Percentiles rank a stretch among this genome's conserved stretches.
phyloP scores from a whole-genome alignment of 2,329 filamentous ascomycete genomes.

The Teratosphaeria pseudoeucalypti region DNA sequence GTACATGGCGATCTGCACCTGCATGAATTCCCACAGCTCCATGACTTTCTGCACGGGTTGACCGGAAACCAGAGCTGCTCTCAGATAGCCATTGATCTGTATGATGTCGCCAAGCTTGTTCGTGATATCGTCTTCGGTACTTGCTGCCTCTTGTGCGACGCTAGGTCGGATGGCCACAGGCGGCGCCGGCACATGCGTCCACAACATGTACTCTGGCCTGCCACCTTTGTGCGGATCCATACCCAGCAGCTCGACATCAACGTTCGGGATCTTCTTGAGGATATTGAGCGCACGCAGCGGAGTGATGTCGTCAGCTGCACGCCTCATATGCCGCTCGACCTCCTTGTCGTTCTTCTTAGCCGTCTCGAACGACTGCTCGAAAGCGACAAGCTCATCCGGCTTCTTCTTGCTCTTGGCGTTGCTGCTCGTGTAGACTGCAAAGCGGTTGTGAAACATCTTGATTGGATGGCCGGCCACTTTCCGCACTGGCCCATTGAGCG shows the following conservation, averaged over 20 bases:
- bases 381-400: conserved; percentile 70
- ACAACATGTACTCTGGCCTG: conserved; percentile 91
- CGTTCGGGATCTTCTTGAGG: conserved; percentile 74
- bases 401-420: conserved; percentile 75
- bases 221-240: conserved; percentile 70
- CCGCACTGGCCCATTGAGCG: conserved; percentile 81
- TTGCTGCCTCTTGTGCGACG: conserved; percentile 83
- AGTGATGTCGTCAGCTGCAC: conserved; percentile 89
- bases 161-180: conserved; percentile 91
- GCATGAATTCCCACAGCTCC: conserved; percentile 97
- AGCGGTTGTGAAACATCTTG: conserved; percentile 92
- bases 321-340: conserved; percentile 80
- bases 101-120: conserved; percentile 96
- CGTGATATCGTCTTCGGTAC: conserved; percentile 92
- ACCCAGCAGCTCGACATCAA: conserved; percentile 84
- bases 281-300: conserved; percentile 80
- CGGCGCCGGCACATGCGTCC: conserved; percentile 90
- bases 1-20: conserved; percentile 92
- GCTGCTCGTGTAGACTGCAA: conserved; percentile 76
- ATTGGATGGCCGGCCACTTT: conserved; percentile 74
- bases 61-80: conserved; percentile 70
- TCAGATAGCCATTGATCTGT: conserved; percentile 79
- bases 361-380: conserved; percentile 74
- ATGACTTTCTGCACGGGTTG: conserved; percentile 81
- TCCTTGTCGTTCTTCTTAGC: conserved; percentile 71